Base-by-base conservation (phyloP, 176 grass and related monocot species). In the Ananas comosus region DNA sequence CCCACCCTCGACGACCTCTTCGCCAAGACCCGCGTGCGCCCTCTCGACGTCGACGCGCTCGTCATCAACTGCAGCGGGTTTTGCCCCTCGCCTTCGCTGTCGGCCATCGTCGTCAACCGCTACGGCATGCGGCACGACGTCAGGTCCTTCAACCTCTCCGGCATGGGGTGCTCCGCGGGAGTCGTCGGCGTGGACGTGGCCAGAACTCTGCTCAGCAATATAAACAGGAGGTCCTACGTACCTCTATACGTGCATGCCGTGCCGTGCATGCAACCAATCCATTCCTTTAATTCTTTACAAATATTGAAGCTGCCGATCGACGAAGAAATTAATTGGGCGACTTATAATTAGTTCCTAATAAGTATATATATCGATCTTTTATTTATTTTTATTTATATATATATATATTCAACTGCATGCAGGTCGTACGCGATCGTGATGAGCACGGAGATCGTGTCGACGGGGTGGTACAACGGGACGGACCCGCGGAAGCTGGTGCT, bases 141-240 rank as follows among this genome's bases (percentile, higher is more conserved):
- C 64, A 82, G 56, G 74, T 51, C 76, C 5, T 68, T 82, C 80
- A 88, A 70, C 75, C 82, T 96, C 33, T 88, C 88, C 12, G 92
- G 92, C 63, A 96, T 91, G 92, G 88, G 92, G 8, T 91, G 88
- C 83, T 75, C 80, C 48, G 91, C 87, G 0, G 83, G 87, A 11
- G 67, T 67, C 73, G 67, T 81, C 16, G 77, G 77, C 29, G 21
- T 96, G 9, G 91, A 91, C 63, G 71, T 88, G 42, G 90, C 83
- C 3, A 51, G 58, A 13, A 50, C 10, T 54, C 25, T 81, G 23
- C 12, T 69, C 51, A 67, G 81, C 64, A 70, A 7, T 42, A 42
- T 7, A 42, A 42, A 42, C 5, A 42, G 33, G 33, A 42, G 33
- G 33, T 42, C 33, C 22, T 23, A 23, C 22, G 22, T 23, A 23